Conservation (phyloP, 23 red algal genomes). For the Agarophyton chilense region DNA sequence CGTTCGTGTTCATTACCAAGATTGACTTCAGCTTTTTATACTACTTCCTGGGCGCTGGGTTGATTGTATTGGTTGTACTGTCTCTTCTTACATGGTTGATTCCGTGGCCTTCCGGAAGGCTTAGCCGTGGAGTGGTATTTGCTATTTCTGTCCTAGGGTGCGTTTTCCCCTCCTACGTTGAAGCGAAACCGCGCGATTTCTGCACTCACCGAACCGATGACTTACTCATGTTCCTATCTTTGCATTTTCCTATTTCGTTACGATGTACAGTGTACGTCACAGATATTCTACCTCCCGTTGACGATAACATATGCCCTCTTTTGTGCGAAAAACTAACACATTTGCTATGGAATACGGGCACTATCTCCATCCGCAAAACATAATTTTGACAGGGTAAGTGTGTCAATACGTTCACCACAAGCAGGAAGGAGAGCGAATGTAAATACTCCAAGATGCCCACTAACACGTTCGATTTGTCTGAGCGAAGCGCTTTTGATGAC, state of each 20-base stretch:
- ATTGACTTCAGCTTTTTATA: constrained; percentile 96
- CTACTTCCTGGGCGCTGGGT: constrained; percentile 75
- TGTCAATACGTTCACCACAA: not conserved
- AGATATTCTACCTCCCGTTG: not conserved
- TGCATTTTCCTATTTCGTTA: not conserved
- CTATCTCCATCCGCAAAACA: not conserved
- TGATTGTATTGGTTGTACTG: constrained; percentile 76
- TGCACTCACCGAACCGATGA: not conserved
- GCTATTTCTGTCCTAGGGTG: constrained; percentile 44
- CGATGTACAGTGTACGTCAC: constrained; percentile 30
- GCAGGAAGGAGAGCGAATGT: not conserved
- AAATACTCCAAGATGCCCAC: not conserved
- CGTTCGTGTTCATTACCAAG: constrained; percentile 87
- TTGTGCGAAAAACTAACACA: not conserved
- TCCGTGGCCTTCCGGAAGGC: constrained; percentile 19
- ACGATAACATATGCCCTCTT: not conserved
- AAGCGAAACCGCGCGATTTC: not conserved
- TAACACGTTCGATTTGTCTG: not conserved
- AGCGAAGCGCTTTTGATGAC: constrained; percentile 74
- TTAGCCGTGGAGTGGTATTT: constrained; percentile 9
- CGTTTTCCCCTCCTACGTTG: not conserved
- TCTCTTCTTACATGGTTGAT: constrained; percentile 77
- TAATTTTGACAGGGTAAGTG: constrained; percentile 4
- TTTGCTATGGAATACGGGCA: not conserved
- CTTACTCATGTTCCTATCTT: not conserved